Conservation (phyloP, 192 early-diverging fungal genomes). For the Rhizophagus clarus region DNA sequence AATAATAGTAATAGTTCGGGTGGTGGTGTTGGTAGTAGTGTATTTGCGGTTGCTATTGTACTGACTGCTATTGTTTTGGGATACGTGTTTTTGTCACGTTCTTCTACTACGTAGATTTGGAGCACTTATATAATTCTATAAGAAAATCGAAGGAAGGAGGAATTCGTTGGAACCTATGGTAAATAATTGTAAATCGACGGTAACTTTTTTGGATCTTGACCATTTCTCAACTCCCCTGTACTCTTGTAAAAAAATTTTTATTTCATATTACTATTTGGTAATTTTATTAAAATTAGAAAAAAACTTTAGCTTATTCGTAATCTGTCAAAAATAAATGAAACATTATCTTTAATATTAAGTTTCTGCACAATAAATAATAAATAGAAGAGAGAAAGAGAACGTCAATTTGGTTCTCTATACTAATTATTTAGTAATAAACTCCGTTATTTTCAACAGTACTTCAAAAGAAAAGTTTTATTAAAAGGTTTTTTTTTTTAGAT, state of each 20-base stretch:
- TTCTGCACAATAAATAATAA: background rate
- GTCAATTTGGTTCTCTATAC: background rate
- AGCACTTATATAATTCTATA: conserved; percentile 24
- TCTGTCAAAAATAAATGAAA: no score
- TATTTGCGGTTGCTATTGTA: conserved; percentile 33
- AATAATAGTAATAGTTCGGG: background rate
- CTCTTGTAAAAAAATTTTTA: background rate
- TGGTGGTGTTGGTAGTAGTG: conserved; percentile 5
- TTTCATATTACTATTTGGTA: background rate
- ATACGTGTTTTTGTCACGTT: conserved; percentile 39
- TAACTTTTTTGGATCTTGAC: background rate
- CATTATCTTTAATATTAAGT: background rate
- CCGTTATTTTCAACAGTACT: no score
- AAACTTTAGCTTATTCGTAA: no score
- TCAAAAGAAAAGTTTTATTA: no score
- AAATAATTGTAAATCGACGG: background rate
- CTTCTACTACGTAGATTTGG: conserved; percentile 27
- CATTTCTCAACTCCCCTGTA: background rate
- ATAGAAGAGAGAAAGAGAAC: background rate
- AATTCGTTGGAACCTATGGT: background rate
- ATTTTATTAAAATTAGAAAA: background rate
- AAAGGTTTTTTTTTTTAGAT: no score
- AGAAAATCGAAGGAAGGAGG: background rate
- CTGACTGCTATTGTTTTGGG: conserved; percentile 51
- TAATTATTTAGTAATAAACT: background rate